phyloP scores from a whole-genome alignment of 306 rosid species.

The Fragaria iinumae region DNA sequence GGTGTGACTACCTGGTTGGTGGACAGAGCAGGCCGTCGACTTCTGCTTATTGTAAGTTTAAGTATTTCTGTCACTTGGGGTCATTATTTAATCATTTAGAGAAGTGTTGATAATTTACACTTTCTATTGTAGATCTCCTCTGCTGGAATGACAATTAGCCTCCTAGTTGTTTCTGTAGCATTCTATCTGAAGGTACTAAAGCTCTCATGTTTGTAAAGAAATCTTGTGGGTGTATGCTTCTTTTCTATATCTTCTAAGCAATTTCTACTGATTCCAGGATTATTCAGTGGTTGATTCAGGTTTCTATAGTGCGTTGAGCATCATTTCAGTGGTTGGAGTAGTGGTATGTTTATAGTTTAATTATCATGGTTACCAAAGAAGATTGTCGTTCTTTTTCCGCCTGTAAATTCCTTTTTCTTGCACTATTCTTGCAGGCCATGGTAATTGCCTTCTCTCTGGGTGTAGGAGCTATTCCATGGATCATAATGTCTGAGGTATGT shows the following conservation, averaged over 20 bases:
- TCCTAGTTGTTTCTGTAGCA: constrained; percentile 62
- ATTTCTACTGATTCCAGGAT: constrained; percentile 42
- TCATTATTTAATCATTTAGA: constrained; percentile 15
- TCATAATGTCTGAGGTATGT: constrained; percentile 98
- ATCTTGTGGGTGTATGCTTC: not conserved
- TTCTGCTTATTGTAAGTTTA: constrained; percentile 72
- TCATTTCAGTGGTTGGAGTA: constrained; percentile 68
- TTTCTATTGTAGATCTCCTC: constrained; percentile 70
- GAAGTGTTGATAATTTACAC: constrained; percentile 13
- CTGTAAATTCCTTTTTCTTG: constrained; percentile 17
- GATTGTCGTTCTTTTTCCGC: not conserved
- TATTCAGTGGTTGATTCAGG: constrained; percentile 40
- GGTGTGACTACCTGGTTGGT: constrained; percentile 75
- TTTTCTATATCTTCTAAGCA: constrained; percentile 11
- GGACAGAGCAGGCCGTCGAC: constrained; percentile 84
- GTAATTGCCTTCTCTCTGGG: constrained; percentile 85
- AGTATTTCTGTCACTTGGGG: constrained; percentile 20
- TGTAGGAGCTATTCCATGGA: constrained; percentile 95
- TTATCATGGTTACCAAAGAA: not conserved
- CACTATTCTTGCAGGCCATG: constrained; percentile 60
- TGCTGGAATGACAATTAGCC: constrained; percentile 71
- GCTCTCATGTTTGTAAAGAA: constrained; percentile 7
- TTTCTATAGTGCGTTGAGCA: constrained; percentile 47
- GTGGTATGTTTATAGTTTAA: constrained; percentile 57
- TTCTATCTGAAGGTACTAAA: constrained; percentile 71